These are phyloP conservation scores for Colletotrichum euphorbiae DNA, from an alignment of 2,329 filamentous ascomycete genomes.

Conservation along the genomic window DNA sequence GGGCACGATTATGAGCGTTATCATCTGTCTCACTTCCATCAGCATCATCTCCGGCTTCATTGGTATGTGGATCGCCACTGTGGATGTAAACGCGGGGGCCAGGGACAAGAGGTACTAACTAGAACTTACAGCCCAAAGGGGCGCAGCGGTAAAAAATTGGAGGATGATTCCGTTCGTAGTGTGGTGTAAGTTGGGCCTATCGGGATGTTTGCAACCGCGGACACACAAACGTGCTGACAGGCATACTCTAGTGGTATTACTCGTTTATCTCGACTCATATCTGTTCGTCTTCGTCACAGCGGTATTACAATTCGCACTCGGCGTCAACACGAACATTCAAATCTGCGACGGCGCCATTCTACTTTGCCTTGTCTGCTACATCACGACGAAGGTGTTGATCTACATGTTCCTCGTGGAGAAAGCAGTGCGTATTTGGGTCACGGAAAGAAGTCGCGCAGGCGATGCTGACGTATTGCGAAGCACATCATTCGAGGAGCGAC, in stretches of 20 bases:
- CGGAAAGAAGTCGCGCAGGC: background rate
- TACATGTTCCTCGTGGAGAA: slow-evolving; percentile 75
- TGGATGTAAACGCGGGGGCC: background rate
- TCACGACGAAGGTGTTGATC: slow-evolving; percentile 73
- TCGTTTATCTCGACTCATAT: slow-evolving; percentile 71
- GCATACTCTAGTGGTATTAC: slow-evolving; percentile 63
- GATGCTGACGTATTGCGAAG: slow-evolving; percentile 47
- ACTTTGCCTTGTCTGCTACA: slow-evolving; percentile 70
- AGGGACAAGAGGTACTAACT: slow-evolving; percentile 13
- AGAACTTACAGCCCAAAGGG: slow-evolving; percentile 50
- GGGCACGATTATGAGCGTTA: slow-evolving; percentile 51
- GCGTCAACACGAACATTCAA: slow-evolving; percentile 61
- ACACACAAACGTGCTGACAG: background rate
- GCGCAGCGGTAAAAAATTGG: slow-evolving; percentile 53
- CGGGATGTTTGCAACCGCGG: no score
- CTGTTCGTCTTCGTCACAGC: slow-evolving; percentile 69
- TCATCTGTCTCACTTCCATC: slow-evolving; percentile 49
- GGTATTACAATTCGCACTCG: slow-evolving; percentile 67
- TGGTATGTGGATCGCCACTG: slow-evolving; percentile 44
- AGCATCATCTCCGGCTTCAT: slow-evolving; percentile 52
- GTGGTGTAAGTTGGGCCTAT: slow-evolving; percentile 53
- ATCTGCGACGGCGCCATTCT: slow-evolving; percentile 70
- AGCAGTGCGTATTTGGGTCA: slow-evolving; percentile 56
- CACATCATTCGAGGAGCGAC: slow-evolving; percentile 67
- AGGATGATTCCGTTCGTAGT: slow-evolving; percentile 54